These are phyloP conservation scores for Paxillus rubicundulus DNA, from an alignment of 768 basidiomycete genomes.

Conservation along the genomic window DNA sequence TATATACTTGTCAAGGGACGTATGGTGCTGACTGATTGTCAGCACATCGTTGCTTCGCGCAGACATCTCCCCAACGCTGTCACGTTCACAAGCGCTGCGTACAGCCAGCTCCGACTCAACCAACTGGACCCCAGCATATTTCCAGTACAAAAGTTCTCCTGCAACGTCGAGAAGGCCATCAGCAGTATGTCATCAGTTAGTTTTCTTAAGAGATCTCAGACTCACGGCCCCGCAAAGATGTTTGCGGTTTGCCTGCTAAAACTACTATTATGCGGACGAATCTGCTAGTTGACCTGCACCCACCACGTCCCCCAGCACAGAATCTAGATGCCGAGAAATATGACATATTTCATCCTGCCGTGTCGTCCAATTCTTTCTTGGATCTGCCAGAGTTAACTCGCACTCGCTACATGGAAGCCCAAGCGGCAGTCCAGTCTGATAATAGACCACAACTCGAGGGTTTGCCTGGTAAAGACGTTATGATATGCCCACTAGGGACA, in stretches of 20 bases:
- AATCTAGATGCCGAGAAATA: constrained; percentile 26
- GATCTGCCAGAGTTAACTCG: constrained; percentile 30
- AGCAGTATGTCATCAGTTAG: constrained; percentile 21
- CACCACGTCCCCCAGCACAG: constrained; percentile 39
- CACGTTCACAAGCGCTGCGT: constrained; percentile 71
- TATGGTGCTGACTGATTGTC: constrained; percentile 4
- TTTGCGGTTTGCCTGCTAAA: constrained; percentile 48
- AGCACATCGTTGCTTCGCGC: constrained; percentile 78
- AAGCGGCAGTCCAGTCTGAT: constrained; percentile 26
- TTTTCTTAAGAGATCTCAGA: background rate
- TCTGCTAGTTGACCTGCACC: constrained; percentile 45
- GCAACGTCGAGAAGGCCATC: constrained; percentile 41
- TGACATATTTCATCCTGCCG: constrained; percentile 33
- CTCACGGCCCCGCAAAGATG: constrained; percentile 19
- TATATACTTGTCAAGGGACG: background rate
- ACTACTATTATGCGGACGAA: constrained; percentile 42
- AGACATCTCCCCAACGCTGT: constrained; percentile 60
- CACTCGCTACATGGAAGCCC: constrained; percentile 41
- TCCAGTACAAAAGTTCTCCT: constrained; percentile 55
- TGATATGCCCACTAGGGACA: constrained; percentile 79
- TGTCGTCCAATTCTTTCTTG: constrained; percentile 12
- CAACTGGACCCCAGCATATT: constrained; percentile 74
- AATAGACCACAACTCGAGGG: background rate
- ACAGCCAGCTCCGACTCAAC: constrained; percentile 68
- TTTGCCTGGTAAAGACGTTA: constrained; percentile 59